A percentile compares a stretch with the other conserved stretches of the same genome.
These are phyloP conservation scores for Litsea cubeba DNA, from an alignment of 164 flowering plant genomes.

Conservation along the genomic window DNA sequence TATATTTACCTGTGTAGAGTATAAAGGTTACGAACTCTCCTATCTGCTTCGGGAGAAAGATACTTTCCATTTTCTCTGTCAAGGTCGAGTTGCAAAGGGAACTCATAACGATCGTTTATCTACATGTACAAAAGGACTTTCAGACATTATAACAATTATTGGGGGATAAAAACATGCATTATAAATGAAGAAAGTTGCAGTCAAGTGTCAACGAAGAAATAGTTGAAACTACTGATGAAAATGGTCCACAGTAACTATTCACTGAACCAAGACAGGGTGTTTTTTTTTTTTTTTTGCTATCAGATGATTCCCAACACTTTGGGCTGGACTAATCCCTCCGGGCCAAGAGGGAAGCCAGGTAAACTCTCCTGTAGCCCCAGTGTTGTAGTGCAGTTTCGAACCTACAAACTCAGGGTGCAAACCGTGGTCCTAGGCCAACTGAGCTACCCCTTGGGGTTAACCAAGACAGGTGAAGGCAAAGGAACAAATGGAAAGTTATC, in stretches of 20 bases:
- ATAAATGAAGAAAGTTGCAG: neutral
- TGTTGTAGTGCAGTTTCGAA: too few relatives aligned
- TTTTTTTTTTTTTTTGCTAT: too few relatives aligned
- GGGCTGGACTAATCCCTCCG: too few relatives aligned
- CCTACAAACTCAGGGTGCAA: too few relatives aligned
- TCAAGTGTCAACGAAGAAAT: neutral
- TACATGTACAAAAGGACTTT: slow-evolving; percentile 14
- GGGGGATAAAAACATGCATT: neutral
- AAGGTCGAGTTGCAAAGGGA: slow-evolving; percentile 56
- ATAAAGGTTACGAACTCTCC: slow-evolving; percentile 56
- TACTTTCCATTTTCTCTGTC: slow-evolving; percentile 58
- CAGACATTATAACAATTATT: neutral
- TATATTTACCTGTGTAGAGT: slow-evolving; percentile 49
- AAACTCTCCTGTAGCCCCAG: too few relatives aligned
- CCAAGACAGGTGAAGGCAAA: neutral
- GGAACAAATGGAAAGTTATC: neutral
- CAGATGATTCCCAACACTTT: too few relatives aligned
- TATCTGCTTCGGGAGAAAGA: slow-evolving; percentile 62
- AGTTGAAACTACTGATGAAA: neutral
- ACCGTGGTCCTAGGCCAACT: too few relatives aligned
- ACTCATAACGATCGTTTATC: slow-evolving; percentile 68
- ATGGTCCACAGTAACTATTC: neutral
- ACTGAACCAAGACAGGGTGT: neutral
- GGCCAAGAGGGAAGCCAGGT: too few relatives aligned
- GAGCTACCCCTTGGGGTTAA: neutral